phyloP scores from a whole-genome alignment of 352 stramenopile genomes.

The Elongisporangium senticosum region DNA sequence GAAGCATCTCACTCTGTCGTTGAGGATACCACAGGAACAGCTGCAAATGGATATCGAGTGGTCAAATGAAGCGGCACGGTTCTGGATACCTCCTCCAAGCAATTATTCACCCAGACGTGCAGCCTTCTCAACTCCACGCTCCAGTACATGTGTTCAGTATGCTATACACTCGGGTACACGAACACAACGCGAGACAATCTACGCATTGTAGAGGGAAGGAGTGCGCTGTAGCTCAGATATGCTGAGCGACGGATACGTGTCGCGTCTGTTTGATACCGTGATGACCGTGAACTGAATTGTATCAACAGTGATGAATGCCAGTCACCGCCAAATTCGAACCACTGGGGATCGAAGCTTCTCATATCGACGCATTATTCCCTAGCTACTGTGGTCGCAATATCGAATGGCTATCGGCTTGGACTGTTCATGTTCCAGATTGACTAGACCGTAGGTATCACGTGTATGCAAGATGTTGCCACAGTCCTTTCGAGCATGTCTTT shows the following conservation, averaged over 20 bases:
- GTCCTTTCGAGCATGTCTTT: constrained; percentile 36
- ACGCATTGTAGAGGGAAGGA: constrained; percentile 15
- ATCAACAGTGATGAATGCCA: constrained; percentile 5
- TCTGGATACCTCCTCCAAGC: neutral
- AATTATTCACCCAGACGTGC: constrained; percentile 1
- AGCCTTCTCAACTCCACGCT: neutral
- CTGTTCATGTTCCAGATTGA: constrained; percentile 47
- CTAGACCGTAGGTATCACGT: constrained; percentile 28
- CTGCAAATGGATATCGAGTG: constrained; percentile 2
- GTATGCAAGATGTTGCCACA: constrained; percentile 13
- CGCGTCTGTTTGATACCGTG: constrained; percentile 33
- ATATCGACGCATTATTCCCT: constrained; percentile 9
- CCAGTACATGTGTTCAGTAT: neutral
- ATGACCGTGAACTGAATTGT: constrained; percentile 25
- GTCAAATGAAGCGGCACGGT: neutral
- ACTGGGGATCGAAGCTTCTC: constrained; percentile 23
- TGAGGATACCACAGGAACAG: constrained; percentile 1
- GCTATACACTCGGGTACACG: constrained; percentile 3
- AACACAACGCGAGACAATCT: neutral
- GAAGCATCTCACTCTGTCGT: neutral
- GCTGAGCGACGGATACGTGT: constrained; percentile 19
- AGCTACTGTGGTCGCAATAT: constrained; percentile 20
- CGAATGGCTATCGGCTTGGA: constrained; percentile 23
- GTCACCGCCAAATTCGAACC: neutral
- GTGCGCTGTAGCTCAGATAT: constrained; percentile 30